phyloP scores from a whole-genome alignment of 1,284 basidiomycete species.

The Naganishia liquefaciens region DNA sequence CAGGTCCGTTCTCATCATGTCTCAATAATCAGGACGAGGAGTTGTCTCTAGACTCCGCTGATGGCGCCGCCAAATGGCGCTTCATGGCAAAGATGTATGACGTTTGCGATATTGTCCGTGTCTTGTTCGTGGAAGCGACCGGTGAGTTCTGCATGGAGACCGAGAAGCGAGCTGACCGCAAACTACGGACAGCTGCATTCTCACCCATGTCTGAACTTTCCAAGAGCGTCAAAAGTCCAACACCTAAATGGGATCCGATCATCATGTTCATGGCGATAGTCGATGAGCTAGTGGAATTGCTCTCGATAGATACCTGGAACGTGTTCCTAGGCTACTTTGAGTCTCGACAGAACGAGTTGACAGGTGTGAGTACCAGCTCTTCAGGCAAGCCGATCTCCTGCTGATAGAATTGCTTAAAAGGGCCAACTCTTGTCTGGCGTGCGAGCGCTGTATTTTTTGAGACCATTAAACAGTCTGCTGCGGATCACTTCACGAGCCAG shows the following conservation, averaged over 20 bases:
- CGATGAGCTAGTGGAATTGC: conserved; percentile 22
- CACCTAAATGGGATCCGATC: conserved; percentile 23
- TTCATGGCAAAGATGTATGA: conserved; percentile 18
- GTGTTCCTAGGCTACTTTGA: conserved; percentile 23
- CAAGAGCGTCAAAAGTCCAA: background rate
- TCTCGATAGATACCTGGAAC: conserved; percentile 25
- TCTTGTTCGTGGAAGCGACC: conserved; percentile 8
- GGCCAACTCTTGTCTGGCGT: conserved; percentile 11
- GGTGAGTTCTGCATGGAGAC: background rate
- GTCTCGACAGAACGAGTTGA: conserved; percentile 9
- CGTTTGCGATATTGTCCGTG: conserved; percentile 20
- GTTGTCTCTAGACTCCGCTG: background rate
- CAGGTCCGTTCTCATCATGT: background rate
- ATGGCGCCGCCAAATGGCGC: conserved; percentile 4
- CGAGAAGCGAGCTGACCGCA: background rate
- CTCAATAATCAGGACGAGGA: conserved; percentile 2
- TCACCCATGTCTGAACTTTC: background rate
- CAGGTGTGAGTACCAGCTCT: background rate
- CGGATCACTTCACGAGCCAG: conserved; percentile 22
- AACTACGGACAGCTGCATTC: background rate
- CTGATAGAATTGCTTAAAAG: background rate
- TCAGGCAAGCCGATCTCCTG: background rate
- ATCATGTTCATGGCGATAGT: conserved; percentile 25
- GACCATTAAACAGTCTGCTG: conserved; percentile 17
- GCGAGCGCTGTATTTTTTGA: conserved; percentile 17